A percentile compares a stretch with the other conserved stretches of the same genome.
Evolutionary conservation across 768 basidiomycete species (phyloP).

Genomic region (Amanita phalloides): DNA sequence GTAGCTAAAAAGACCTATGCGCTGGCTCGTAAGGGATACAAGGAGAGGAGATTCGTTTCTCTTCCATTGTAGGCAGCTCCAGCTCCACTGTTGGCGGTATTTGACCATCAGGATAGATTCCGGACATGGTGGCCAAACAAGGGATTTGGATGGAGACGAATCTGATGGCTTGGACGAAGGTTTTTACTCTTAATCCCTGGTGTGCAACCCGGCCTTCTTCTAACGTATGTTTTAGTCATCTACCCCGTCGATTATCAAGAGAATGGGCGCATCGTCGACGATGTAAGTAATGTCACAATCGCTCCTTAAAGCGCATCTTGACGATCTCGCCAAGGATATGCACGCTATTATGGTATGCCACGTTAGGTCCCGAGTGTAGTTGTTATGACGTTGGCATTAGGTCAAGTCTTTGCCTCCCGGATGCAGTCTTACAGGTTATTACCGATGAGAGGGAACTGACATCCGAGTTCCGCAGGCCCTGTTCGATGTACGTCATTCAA

Average conservation of each 20-base stretch:
- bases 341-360: slow-evolving; percentile 33
- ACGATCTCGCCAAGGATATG: slow-evolving; percentile 25
- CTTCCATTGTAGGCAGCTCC: too few species aligned
- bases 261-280: slow-evolving; percentile 23
- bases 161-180: slow-evolving; percentile 46
- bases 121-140: slow-evolving; percentile 6
- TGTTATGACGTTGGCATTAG: slow-evolving; percentile 10
- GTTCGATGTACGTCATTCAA: slow-evolving; percentile 29
- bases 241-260: slow-evolving; percentile 84
- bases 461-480: slow-evolving; percentile 23
- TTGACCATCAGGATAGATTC: too few species aligned
- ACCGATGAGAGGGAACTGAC: too few species aligned
- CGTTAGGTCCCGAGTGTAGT: background rate
- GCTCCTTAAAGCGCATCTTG: too few species aligned
- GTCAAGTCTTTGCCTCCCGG: slow-evolving; percentile 33
- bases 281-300: slow-evolving; percentile 15
- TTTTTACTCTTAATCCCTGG: slow-evolving; percentile 12
- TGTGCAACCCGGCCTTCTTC: background rate
- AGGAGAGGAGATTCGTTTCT: too few species aligned
- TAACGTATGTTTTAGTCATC: slow-evolving; percentile 41
- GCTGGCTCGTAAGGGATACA: too few species aligned
- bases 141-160: slow-evolving; percentile 43
- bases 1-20: too few species aligned
- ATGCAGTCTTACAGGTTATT: slow-evolving; percentile 35
- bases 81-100: too few species aligned